These are phyloP conservation scores for Acacia confusa DNA, from an alignment of 306 rosid species.

Conservation along the genomic window DNA sequence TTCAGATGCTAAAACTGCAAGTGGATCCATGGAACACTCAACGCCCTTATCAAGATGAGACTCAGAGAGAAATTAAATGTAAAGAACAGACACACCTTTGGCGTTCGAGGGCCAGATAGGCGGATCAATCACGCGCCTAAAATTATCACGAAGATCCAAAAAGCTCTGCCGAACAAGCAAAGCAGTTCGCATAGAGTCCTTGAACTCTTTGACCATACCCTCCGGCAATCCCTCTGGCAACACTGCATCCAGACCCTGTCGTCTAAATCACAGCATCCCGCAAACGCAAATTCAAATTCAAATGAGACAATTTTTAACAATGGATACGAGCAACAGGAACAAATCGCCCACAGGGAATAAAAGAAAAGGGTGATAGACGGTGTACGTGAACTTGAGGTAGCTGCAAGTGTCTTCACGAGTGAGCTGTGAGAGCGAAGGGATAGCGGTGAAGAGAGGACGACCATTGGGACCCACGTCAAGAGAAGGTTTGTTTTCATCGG, in stretches of 20 bases:
- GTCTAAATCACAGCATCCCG: conserved; percentile 38
- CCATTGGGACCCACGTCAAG: conserved; percentile 74
- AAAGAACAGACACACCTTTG: conserved; percentile 46
- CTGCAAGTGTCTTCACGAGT: conserved; percentile 49
- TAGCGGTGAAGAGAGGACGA: conserved; percentile 67
- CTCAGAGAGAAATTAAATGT: not conserved
- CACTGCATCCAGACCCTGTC: conserved; percentile 52
- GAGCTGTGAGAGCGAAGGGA: conserved; percentile 60
- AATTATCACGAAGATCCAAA: conserved; percentile 86
- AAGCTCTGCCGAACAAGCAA: conserved; percentile 79
- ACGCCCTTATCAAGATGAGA: not conserved
- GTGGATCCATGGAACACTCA: not conserved
- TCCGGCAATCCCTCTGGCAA: conserved; percentile 86
- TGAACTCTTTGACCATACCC: conserved; percentile 85
- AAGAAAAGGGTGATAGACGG: not conserved
- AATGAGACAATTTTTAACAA: not conserved
- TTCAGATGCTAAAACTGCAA: not conserved
- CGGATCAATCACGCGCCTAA: conserved; percentile 72
- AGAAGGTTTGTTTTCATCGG: conserved; percentile 65
- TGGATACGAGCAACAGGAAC: conserved; percentile 13
- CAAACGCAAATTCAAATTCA: conserved; percentile 1
- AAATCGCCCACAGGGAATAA: conserved; percentile 23
- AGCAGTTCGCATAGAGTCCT: conserved; percentile 71
- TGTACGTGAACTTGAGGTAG: conserved; percentile 73
- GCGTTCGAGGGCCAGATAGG: conserved; percentile 51